Evolutionary conservation across 352 stramenopile species (phyloP).

Genomic region (Pythium phragmitis): DNA sequence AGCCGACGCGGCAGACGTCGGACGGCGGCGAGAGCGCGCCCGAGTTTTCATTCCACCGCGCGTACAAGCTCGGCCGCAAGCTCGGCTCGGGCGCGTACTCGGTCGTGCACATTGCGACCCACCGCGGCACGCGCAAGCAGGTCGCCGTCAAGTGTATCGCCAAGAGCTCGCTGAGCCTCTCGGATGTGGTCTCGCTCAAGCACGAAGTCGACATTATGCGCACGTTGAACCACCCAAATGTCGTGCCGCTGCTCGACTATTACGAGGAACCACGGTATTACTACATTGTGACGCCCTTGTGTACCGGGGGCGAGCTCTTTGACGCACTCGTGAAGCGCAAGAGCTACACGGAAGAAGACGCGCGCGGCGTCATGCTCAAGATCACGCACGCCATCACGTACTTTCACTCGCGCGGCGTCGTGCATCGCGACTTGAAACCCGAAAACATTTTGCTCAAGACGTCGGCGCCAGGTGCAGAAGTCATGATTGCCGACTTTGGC

Average conservation of each 20-base stretch:
- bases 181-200: conserved; percentile 59
- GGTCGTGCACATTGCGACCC: conserved; percentile 83
- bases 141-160: conserved; percentile 82
- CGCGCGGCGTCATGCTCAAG: conserved; percentile 86
- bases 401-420: conserved; percentile 91
- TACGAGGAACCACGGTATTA: conserved; percentile 78
- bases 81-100: conserved; percentile 87
- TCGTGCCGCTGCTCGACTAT: conserved; percentile 73
- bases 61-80: conserved; percentile 83
- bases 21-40: conserved; percentile 40
- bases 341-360: conserved; percentile 95
- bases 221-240: conserved; percentile 67
- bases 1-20: conserved; percentile 43
- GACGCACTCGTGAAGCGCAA: conserved; percentile 92
- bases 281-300: conserved; percentile 89
- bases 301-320: conserved; percentile 96
- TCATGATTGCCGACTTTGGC: conserved; percentile 91
- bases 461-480: conserved; percentile 56
- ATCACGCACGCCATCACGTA: conserved; percentile 92
- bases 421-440: conserved; percentile 96
- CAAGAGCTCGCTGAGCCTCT: conserved; percentile 47
- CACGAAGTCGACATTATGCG: conserved; percentile 76
- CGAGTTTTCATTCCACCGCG: conserved; percentile 56
- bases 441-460: conserved; percentile 94
- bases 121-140: conserved; percentile 69